Percentiles rank a stretch among this genome's conserved stretches.
phyloP scores from a whole-genome alignment of 768 basidiomycete species.

The Lactarius akahatsu region DNA sequence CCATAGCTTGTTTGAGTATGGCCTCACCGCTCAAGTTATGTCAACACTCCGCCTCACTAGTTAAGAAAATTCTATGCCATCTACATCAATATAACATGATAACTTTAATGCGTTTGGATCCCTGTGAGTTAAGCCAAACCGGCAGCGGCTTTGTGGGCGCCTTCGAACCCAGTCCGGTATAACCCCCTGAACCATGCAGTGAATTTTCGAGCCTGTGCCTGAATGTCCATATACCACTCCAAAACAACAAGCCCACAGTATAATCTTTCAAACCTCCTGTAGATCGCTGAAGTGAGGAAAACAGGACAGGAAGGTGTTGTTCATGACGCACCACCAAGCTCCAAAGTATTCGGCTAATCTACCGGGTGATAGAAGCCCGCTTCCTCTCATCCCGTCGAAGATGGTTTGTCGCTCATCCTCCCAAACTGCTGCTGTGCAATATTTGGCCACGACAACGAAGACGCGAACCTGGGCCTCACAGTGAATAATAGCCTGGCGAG shows the following conservation, averaged over 20 bases:
- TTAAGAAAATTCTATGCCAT: slow-evolving; percentile 15
- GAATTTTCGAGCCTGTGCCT: slow-evolving; percentile 54
- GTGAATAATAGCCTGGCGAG: slow-evolving; percentile 6
- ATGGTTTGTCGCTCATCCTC: slow-evolving; percentile 52
- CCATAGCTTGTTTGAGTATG: background rate
- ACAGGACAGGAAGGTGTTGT: background rate
- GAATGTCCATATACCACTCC: slow-evolving; percentile 63
- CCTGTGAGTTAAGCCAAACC: slow-evolving; percentile 46
- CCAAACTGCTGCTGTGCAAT: slow-evolving; percentile 81
- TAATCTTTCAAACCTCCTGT: slow-evolving; percentile 58
- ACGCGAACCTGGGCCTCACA: slow-evolving; percentile 61
- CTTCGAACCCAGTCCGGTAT: slow-evolving; percentile 54
- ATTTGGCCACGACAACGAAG: slow-evolving; percentile 89
- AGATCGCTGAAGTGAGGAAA: slow-evolving; percentile 12
- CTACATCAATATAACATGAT: slow-evolving; percentile 13
- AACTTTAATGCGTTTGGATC: slow-evolving; percentile 26
- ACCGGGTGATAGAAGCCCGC: slow-evolving; percentile 50
- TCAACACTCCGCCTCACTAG: background rate
- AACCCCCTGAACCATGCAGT: slow-evolving; percentile 68
- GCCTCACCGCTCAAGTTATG: background rate
- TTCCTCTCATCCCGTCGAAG: slow-evolving; percentile 43
- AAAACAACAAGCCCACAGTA: slow-evolving; percentile 51
- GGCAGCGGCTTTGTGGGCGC: slow-evolving; percentile 70
- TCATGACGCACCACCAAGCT: slow-evolving; percentile 64
- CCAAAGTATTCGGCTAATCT: slow-evolving; percentile 50